phyloP scores from a whole-genome alignment of 305 asterid genomes.

The Nicotiana rustica region DNA sequence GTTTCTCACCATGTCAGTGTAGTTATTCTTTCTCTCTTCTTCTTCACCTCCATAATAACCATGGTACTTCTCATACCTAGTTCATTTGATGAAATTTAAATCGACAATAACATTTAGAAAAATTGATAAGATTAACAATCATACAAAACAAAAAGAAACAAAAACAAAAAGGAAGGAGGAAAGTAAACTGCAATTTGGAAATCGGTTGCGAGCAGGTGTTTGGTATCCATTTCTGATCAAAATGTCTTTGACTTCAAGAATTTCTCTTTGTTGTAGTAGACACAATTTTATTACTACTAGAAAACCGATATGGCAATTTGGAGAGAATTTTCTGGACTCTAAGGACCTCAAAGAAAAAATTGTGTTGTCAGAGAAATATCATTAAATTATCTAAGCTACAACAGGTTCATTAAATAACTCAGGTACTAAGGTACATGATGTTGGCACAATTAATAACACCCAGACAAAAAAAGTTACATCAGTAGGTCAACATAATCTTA shows the following conservation, averaged over 20 bases:
- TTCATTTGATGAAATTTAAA: slow-evolving; percentile 32
- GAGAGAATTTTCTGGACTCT: too few species aligned
- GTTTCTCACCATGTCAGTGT: slow-evolving; percentile 84
- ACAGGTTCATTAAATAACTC: not conserved
- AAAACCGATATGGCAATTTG: not conserved
- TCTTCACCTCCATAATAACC: slow-evolving; percentile 88
- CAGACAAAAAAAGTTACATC: not conserved
- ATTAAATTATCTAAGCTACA: not conserved
- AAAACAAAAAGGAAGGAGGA: not conserved
- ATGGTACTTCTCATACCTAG: slow-evolving; percentile 97
- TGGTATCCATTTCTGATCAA: not conserved
- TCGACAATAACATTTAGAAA: not conserved
- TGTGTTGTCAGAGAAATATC: not conserved
- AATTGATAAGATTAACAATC: not conserved
- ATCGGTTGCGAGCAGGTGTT: not conserved
- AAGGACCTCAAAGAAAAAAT: too few species aligned
- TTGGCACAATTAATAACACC: not conserved
- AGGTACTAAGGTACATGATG: not conserved
- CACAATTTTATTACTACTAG: not conserved
- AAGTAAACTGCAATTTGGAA: not conserved
- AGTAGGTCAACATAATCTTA: not conserved
- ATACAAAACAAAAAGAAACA: not conserved
- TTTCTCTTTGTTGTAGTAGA: not conserved
- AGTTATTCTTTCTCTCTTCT: slow-evolving; percentile 91
- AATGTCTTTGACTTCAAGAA: not conserved